phyloP scores from a whole-genome alignment of 306 rosid genomes.

The Pyrus pyrifolia region DNA sequence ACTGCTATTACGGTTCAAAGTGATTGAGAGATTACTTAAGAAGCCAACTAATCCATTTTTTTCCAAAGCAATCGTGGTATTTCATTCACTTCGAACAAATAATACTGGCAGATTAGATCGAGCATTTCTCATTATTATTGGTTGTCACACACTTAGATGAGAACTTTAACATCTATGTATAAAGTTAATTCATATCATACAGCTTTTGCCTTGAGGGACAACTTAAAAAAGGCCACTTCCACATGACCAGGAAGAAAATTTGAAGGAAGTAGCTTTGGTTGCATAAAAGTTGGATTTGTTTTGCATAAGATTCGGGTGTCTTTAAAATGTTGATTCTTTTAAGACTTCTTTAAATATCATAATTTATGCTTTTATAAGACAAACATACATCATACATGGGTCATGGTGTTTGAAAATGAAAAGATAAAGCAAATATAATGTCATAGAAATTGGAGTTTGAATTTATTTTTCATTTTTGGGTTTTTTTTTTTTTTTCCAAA shows the following conservation, averaged over 20 bases:
- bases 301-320: not conserved
- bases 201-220: not conserved
- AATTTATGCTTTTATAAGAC: not conserved
- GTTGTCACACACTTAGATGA: not conserved
- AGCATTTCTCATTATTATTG: not conserved
- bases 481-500: not conserved
- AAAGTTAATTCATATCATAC: not conserved
- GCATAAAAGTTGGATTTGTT: not conserved
- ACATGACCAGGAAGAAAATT: not conserved
- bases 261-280: not conserved
- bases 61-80: not conserved
- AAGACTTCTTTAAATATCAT: not conserved
- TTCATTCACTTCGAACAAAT: not conserved
- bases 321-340: slow-evolving; percentile 13
- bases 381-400: not conserved
- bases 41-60: not conserved
- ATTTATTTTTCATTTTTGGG: not conserved
- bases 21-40: not conserved
- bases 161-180: not conserved
- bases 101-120: not conserved
- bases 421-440: not conserved
- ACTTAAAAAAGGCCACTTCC: not conserved
- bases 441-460: slow-evolving; percentile 1
- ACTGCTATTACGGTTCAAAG: not conserved
- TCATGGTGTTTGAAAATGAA: slow-evolving; percentile 3